Evolutionary conservation across 2,329 filamentous ascomycete species (phyloP).

Genomic region (Arthrobotrys conoides): DNA sequence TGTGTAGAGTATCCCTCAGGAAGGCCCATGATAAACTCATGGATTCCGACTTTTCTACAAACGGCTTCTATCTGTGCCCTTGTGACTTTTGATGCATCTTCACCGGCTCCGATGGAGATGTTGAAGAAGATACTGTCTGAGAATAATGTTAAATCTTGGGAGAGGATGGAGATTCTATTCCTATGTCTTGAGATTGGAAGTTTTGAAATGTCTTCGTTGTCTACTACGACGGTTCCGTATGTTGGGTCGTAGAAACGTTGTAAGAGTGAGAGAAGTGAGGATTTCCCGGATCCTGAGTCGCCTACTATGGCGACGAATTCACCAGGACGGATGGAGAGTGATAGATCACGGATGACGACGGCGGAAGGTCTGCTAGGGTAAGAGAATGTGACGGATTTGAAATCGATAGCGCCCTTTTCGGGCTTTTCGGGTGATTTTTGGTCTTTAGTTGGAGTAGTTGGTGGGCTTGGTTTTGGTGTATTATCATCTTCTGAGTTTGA

Average conservation of each 20-base stretch:
- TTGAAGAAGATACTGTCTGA: slow-evolving; percentile 74
- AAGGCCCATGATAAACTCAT: slow-evolving; percentile 86
- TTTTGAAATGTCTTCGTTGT: slow-evolving; percentile 69
- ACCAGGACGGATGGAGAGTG: slow-evolving; percentile 73
- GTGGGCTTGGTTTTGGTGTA: slow-evolving; percentile 12
- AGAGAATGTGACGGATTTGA: slow-evolving; percentile 75
- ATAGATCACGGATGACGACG: slow-evolving; percentile 73
- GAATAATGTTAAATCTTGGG: slow-evolving; percentile 74
- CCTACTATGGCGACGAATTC: slow-evolving; percentile 77
- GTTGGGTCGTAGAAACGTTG: slow-evolving; percentile 71
- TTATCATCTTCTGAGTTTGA: slow-evolving; percentile 17
- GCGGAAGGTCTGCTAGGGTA: slow-evolving; percentile 76
- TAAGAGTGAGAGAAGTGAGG: slow-evolving; percentile 74
- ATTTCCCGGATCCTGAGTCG: slow-evolving; percentile 77
- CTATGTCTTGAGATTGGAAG: slow-evolving; percentile 69
- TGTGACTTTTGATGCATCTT: slow-evolving; percentile 27
- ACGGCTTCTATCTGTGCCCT: slow-evolving; percentile 60
- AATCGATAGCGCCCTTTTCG: slow-evolving; percentile 68
- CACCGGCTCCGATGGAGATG: slow-evolving; percentile 70
- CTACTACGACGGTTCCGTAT: slow-evolving; percentile 68
- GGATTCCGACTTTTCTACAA: slow-evolving; percentile 85
- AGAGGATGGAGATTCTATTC: slow-evolving; percentile 72
- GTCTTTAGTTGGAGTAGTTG: slow-evolving; percentile 64
- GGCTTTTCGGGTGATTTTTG: slow-evolving; percentile 68
- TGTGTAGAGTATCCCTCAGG: slow-evolving; percentile 93